Base-by-base conservation (phyloP, 129 eudicot species). In the Chrysanthemum makinoi region DNA sequence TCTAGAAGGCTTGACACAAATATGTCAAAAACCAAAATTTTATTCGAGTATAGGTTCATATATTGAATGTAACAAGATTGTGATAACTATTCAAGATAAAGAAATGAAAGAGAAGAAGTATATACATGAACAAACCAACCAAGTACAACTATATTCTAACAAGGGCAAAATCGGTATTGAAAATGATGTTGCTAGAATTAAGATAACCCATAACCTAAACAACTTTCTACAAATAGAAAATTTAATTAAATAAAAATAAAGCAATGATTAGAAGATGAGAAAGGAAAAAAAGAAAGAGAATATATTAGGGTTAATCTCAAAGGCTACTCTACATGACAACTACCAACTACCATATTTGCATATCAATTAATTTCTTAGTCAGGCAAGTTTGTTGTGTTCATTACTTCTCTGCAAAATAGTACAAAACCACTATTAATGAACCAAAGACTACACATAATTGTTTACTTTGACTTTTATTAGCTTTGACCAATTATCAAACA, bases 151-250 rank as follows among this genome's bases (percentile, higher is more conserved):
- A 65, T 65, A 73, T 62, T 60, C 58, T 56, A 18, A 17, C 65
- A 62, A 52, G 81, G 81, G 66, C 49, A 76, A 72, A 58, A 39
- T 10, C n/a, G 81, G 77, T 12, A 77, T 14, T 18, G 24, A 17
- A 44, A 65, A 70, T 43, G 68, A 2, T 44, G 72, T 63, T 24
- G 60, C 75, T 62, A 70, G 72, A 52, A 22, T 39, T 62, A 63
- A 22, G 77, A 77, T 77, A 49, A 70, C 61, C 48, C 72, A 70
- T 53, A 71, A 77, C 77, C 81, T 77, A 70, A 77, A 54, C 51
- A 43, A 44, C 81, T 63, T 77, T 77, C 81, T 46, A 63, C 30
- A 77, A 63, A 70, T 77, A 63, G 81, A 77, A 70, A 70, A 63
- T 52, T 43, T 52, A 15, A 54, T 18, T 17, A 19, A 77, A 20